These are phyloP conservation scores for Tylopilus vinaceipallidus DNA, from an alignment of 768 basidiomycete genomes.

Conservation along the genomic window DNA sequence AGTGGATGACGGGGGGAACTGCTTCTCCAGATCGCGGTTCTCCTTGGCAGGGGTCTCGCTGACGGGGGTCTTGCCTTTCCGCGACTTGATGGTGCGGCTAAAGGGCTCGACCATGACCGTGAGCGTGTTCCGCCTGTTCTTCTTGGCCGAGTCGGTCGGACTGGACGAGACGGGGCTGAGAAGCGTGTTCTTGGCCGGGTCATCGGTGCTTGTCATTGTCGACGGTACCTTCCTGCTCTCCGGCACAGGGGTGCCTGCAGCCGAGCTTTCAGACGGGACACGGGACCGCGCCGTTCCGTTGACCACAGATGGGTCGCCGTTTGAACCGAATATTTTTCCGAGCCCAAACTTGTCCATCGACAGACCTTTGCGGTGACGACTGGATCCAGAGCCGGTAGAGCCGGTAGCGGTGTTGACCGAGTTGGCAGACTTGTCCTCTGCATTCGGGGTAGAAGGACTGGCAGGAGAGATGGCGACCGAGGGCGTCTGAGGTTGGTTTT, in stretches of 20 bases:
- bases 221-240: conserved; percentile 19
- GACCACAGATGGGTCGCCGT: conserved; percentile 31
- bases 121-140: conserved; percentile 75
- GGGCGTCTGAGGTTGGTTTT: conserved; percentile 29
- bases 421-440: conserved; percentile 28
- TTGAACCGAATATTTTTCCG: conserved; percentile 65
- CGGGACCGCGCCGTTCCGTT: conserved; percentile 40
- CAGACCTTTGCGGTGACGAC: conserved; percentile 64
- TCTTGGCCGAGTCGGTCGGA: conserved; percentile 43
- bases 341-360: conserved; percentile 81
- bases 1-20: conserved; percentile 29
- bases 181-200: conserved; percentile 30
- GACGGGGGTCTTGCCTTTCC: conserved; percentile 35
- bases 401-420: conserved; percentile 28
- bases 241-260: conserved; percentile 17
- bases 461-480: conserved; percentile 40
- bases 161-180: conserved; percentile 36
- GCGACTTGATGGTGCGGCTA: conserved; percentile 42
- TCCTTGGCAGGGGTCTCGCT: conserved; percentile 43
- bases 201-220: conserved; percentile 4
- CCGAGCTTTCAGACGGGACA: conserved; percentile 42
- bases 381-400: conserved; percentile 40
- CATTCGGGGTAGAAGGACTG: conserved; percentile 37
- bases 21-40: conserved; percentile 38
- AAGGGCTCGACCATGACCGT: conserved; percentile 86